Evolutionary conservation across 257 asterid species (phyloP).

Genomic region (Anisodus acutangulus): DNA sequence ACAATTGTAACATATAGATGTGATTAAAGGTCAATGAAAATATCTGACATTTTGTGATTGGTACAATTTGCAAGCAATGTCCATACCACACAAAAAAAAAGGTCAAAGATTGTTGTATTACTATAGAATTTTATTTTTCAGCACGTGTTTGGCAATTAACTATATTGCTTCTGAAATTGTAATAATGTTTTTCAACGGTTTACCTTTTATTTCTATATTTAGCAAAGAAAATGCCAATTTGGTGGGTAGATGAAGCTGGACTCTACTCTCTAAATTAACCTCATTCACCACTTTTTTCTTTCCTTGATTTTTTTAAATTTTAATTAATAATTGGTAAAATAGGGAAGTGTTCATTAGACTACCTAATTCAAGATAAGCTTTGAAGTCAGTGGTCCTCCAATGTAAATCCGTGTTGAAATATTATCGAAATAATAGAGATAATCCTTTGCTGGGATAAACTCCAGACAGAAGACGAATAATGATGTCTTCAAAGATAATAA

Average conservation of each 20-base stretch:
- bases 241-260: not conserved
- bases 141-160: not conserved
- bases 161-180: not conserved
- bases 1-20: conserved; percentile 18
- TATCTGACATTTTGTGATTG: not conserved
- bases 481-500: not conserved
- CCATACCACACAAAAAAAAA: not conserved
- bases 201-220: not conserved
- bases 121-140: not conserved
- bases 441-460: not conserved
- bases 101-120: not conserved
- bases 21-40: not conserved
- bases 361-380: not conserved
- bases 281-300: not conserved
- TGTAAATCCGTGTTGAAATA: not conserved
- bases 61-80: not conserved
- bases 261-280: not conserved
- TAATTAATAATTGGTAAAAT: not conserved
- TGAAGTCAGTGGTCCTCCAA: not conserved
- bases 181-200: not conserved
- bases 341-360: not conserved
- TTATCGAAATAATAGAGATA: not conserved
- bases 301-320: not conserved
- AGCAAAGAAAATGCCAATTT: conserved; percentile 1
- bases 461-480: not conserved